Evolutionary conservation across 23 red algal genomes (phyloP).

Genomic region (Chondrus crispus): DNA sequence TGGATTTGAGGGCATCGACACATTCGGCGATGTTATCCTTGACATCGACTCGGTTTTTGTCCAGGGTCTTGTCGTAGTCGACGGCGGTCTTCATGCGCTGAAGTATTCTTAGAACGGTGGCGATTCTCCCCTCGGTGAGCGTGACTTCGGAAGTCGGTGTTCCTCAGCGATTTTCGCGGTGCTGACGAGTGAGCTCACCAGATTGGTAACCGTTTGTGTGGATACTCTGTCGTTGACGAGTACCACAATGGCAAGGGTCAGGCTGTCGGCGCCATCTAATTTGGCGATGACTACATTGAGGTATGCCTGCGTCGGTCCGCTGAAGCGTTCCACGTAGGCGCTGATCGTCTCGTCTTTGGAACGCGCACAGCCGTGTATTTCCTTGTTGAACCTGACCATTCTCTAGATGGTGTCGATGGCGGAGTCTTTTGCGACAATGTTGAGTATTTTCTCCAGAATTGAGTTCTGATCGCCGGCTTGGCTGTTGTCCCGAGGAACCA

Average conservation of each 20-base stretch:
- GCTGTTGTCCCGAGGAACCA: neutral
- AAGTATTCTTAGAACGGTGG: neutral
- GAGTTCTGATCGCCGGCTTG: neutral
- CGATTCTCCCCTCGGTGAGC: neutral
- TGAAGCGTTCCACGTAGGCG: neutral
- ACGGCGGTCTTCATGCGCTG: no score
- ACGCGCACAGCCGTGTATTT: neutral
- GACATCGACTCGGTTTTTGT: neutral
- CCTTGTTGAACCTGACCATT: neutral
- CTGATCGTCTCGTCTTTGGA: neutral
- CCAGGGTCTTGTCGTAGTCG: no score
- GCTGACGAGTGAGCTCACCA: neutral
- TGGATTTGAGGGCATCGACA: neutral
- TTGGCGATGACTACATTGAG: neutral
- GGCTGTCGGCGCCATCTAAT: neutral
- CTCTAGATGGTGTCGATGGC: neutral
- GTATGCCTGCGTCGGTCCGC: neutral
- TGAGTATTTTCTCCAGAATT: neutral
- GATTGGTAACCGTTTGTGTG: neutral
- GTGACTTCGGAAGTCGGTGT: neutral
- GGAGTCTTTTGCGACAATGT: slow-evolving; percentile 13
- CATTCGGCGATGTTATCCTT: neutral
- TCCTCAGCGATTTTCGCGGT: neutral
- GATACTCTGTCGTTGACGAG: neutral
- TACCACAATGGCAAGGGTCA: neutral